Conservation (phyloP, 1,284 basidiomycete species). For the Melampsora larici-populina region DNA sequence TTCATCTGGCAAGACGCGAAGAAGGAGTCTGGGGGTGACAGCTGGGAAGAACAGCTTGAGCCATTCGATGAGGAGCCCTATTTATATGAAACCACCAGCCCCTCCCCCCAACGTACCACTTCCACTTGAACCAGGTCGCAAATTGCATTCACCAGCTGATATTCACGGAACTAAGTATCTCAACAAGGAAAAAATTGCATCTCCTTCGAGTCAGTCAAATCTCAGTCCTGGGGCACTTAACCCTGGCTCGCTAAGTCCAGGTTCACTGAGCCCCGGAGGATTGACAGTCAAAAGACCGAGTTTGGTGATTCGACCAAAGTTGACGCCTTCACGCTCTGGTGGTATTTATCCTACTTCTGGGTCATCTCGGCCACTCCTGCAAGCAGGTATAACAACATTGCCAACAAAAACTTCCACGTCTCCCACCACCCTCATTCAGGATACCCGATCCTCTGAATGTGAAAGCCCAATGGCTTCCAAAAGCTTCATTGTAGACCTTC, state of each 20-base stretch:
- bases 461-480: background rate
- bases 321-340: slow-evolving; percentile 21
- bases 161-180: background rate
- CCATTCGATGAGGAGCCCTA: slow-evolving; percentile 3
- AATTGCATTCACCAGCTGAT: slow-evolving; percentile 4
- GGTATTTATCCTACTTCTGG: slow-evolving; percentile 6
- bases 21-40: slow-evolving; percentile 2
- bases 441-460: background rate
- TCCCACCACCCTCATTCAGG: background rate
- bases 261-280: slow-evolving; percentile 7
- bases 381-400: background rate
- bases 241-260: background rate
- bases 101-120: slow-evolving; percentile 16
- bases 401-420: background rate
- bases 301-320: slow-evolving; percentile 35
- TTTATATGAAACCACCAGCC: background rate
- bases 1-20: background rate
- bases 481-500: background rate
- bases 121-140: slow-evolving; percentile 16
- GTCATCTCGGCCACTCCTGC: background rate
- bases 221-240: background rate
- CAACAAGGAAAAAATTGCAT: no score
- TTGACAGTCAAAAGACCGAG: slow-evolving; percentile 31
- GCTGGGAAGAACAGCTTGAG: background rate
- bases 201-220: background rate